Base-by-base conservation (phyloP, 495 filamentous ascomycete species). In the Sabuloglossum arenarium region DNA sequence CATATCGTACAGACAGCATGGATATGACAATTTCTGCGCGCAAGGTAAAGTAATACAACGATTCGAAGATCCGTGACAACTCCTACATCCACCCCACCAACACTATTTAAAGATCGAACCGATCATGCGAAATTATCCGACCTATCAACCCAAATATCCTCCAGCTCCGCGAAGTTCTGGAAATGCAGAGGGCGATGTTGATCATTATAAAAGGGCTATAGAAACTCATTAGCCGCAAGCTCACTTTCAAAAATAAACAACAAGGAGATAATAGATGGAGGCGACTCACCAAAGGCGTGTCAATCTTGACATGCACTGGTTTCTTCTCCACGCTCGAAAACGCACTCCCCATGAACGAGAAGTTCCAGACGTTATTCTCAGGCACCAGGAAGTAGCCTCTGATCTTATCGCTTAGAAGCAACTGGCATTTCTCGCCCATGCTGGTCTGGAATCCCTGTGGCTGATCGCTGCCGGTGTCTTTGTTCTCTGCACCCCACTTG, bases 401-500 rank as follows among this genome's bases (percentile, higher is more conserved):
- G 61, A 95, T 90, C 67, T 84, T 85, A 66, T 96, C 89, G 62
- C 82, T 88, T 56, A 99, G 75, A 47, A 97, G 71, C 47, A 99
- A 68, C 71, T 97, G 91, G 58, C 89, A 88, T 72, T 97, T 97
- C 70, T 93, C 83, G 56, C 88, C 91, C 82, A 95, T 93, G 53
- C 73, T 79, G 37, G 87, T 93, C 39, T 79, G 80, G 76, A 99
- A 99, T 42, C 93, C 93, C 55, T 87, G 81, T 0, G 93, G 93
- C 67, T 91, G 85, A 67, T 97, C 91, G 47, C 84, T 91, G 57
- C 80, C 78, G 51, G 80, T 76, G 68, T 99, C 93, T 69, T 84
- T 87, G 75, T 99, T 99, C 65, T 97, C 88, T 5, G 79, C 86
- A 58, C 93, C 93, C 93, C 93, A 99, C 67, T 90, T 89, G 73